Percentiles rank a stretch among this genome's conserved stretches.
These are phyloP conservation scores for Torulaspora franciscae DNA, from an alignment of 805 yeast genomes.

Conservation along the genomic window DNA sequence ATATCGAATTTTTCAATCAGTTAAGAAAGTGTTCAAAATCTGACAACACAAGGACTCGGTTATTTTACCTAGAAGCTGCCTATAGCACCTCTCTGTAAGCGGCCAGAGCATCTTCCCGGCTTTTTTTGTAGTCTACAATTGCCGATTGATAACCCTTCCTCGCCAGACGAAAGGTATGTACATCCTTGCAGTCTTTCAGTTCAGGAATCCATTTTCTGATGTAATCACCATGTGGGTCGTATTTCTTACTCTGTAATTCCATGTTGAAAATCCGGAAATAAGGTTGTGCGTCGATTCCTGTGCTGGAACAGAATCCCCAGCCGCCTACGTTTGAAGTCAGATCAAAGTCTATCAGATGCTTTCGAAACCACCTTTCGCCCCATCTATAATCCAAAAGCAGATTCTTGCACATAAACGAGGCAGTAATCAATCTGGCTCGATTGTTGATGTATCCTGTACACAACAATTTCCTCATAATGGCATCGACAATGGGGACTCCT, in stretches of 20 bases:
- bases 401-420: conserved; percentile 48
- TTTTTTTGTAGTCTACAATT: conserved; percentile 40
- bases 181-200: conserved; percentile 28
- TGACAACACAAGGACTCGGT: too few species aligned
- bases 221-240: conserved; percentile 45
- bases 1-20: too few species aligned
- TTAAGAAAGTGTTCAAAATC: too few species aligned
- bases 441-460: conserved; percentile 53
- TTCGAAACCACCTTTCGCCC: conserved; percentile 50
- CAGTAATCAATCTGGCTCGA: conserved; percentile 50
- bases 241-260: conserved; percentile 44
- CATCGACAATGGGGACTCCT: conserved; percentile 55
- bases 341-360: conserved; percentile 48
- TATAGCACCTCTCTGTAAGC: conserved; percentile 26
- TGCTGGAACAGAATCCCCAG: conserved; percentile 52
- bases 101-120: conserved; percentile 42
- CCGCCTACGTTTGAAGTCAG: conserved; percentile 53
- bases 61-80: not conserved
- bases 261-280: conserved; percentile 54
- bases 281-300: conserved; percentile 54
- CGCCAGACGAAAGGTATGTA: conserved; percentile 29
- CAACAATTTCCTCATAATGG: conserved; percentile 50
- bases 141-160: conserved; percentile 42
- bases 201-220: conserved; percentile 51
- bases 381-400: conserved; percentile 50